A percentile compares a stretch with the other conserved stretches of the same genome.
phyloP scores from a whole-genome alignment of 345 rosid genomes.

The Eucalyptus pumila region DNA sequence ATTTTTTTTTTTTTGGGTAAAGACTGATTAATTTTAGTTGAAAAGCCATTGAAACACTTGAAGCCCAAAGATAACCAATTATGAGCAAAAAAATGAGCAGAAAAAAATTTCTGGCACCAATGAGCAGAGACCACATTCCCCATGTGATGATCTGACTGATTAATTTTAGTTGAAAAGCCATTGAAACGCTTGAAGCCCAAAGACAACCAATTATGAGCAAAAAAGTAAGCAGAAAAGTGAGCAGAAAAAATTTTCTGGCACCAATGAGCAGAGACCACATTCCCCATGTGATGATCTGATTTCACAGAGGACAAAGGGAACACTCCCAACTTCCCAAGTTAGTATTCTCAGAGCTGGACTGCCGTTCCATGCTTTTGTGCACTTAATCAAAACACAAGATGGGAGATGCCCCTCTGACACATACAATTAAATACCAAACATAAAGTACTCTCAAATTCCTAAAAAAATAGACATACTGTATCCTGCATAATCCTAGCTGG shows the following conservation, averaged over 20 bases:
- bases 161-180: background rate
- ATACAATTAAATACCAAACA: background rate
- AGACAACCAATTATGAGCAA: background rate
- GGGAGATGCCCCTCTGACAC: background rate
- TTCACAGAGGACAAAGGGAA: background rate
- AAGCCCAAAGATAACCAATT: background rate
- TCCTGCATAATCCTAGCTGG: background rate
- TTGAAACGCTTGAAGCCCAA: background rate
- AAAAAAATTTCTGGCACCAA: background rate
- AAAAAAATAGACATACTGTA: background rate
- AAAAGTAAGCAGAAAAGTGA: too few species aligned
- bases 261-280: background rate
- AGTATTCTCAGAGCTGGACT: background rate
- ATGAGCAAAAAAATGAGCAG: background rate
- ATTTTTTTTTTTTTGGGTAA: accelerated
- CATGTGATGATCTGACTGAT: background rate
- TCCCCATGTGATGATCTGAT: conserved; percentile 28
- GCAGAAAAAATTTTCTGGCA: background rate
- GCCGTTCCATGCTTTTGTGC: background rate
- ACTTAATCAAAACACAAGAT: background rate
- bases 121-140: too few species aligned
- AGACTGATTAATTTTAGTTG: background rate
- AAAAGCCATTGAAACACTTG: background rate
- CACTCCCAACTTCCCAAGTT: background rate
- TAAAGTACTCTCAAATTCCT: background rate